Evolutionary conservation across 2,329 filamentous ascomycete genomes (phyloP).

Genomic region (Zopfia rhizophila): DNA sequence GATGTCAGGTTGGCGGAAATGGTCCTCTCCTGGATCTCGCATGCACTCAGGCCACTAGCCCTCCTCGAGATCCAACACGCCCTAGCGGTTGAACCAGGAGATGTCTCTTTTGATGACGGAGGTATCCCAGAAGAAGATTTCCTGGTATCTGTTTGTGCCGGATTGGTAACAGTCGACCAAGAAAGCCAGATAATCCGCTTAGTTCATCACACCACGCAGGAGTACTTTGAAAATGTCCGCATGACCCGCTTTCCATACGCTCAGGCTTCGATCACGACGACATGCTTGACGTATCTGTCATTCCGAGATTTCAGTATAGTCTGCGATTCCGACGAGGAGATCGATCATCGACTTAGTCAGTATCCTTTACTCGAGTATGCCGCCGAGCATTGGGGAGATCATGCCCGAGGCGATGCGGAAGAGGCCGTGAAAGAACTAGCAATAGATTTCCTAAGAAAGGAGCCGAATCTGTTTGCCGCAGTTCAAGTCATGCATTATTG

Average conservation of each 20-base stretch:
- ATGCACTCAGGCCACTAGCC: constrained; percentile 22
- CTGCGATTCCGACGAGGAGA: too few species aligned
- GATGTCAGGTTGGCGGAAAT: too few species aligned
- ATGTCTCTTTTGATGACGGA: constrained; percentile 22
- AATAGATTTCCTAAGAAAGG: too few species aligned
- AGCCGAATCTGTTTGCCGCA: too few species aligned
- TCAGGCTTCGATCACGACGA: too few species aligned
- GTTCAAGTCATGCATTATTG: too few species aligned
- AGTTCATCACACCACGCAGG: constrained; percentile 60
- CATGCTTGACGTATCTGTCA: too few species aligned
- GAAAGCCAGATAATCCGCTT: constrained; percentile 53
- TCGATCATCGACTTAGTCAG: too few species aligned
- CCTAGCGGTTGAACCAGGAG: constrained; percentile 25
- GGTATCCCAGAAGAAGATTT: constrained; percentile 26
- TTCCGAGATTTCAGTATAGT: too few species aligned
- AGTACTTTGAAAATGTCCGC: constrained; percentile 60
- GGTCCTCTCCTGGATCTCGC: not conserved
- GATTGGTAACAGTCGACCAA: constrained; percentile 55
- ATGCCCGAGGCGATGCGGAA: too few species aligned
- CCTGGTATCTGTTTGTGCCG: constrained; percentile 54
- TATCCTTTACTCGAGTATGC: not conserved
- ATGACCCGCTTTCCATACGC: too few species aligned
- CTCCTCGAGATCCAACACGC: constrained; percentile 34
- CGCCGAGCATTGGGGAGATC: not conserved
- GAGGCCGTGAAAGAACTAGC: too few species aligned